Evolutionary conservation across 1,284 basidiomycete species (phyloP).

Genomic region (Boletus semigastroideus): DNA sequence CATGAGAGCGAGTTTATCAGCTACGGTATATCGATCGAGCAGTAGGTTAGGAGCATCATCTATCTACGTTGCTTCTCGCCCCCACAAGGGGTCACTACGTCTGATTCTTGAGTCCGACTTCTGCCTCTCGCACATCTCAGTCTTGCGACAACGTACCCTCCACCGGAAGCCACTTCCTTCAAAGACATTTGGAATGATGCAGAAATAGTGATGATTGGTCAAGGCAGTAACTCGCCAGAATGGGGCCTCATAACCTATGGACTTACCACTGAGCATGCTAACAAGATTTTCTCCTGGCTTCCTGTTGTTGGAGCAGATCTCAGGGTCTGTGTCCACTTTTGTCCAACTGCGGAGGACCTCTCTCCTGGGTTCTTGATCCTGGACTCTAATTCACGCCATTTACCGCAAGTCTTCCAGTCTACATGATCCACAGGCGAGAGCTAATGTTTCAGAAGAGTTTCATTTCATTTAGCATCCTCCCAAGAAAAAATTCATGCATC

Average conservation of each 20-base stretch:
- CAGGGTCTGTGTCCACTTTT: slow-evolving; percentile 41
- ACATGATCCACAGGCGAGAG: background rate
- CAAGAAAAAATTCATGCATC: slow-evolving; percentile 40
- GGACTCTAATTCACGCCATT: slow-evolving; percentile 22
- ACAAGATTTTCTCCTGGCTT: slow-evolving; percentile 19
- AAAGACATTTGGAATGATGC: slow-evolving; percentile 20
- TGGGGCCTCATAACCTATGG: slow-evolving; percentile 45
- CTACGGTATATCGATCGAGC: too few relatives aligned
- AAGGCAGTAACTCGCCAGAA: slow-evolving; percentile 8
- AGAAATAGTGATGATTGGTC: slow-evolving; percentile 9
- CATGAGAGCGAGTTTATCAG: too few relatives aligned
- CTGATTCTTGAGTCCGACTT: too few relatives aligned
- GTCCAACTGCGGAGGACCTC: slow-evolving; percentile 31
- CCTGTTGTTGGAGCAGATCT: slow-evolving; percentile 20
- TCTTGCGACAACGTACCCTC: too few relatives aligned
- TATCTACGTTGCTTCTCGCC: too few relatives aligned
- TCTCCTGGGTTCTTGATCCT: slow-evolving; percentile 32
- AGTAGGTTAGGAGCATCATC: too few relatives aligned
- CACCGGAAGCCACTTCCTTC: slow-evolving; percentile 16
- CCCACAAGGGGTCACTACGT: too few relatives aligned
- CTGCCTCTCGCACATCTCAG: too few relatives aligned
- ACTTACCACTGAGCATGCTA: slow-evolving; percentile 27
- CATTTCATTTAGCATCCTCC: slow-evolving; percentile 40
- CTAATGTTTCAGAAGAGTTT: slow-evolving; percentile 28
- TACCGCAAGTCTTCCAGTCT: slow-evolving; percentile 30